Percentiles rank a stretch among this genome's conserved stretches.
Conservation (phyloP, 2,329 filamentous ascomycete species). For the Onygena corvina region DNA sequence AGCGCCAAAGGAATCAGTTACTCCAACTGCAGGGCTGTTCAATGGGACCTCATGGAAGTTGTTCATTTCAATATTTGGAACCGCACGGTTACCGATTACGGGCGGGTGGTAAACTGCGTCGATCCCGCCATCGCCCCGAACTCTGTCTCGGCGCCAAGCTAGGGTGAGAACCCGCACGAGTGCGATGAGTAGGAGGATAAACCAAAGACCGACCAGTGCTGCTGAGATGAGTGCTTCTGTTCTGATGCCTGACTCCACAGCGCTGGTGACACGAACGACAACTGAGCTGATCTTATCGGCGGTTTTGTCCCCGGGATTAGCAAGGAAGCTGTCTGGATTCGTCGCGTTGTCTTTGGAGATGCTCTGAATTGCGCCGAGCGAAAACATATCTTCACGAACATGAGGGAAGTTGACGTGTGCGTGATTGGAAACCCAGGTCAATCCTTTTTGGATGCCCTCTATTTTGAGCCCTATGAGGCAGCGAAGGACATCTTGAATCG, state of each 20-base stretch:
- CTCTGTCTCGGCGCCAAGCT: slow-evolving; percentile 49
- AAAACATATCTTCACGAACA: slow-evolving; percentile 71
- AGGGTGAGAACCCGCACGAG: slow-evolving; percentile 53
- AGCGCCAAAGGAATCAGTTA: slow-evolving; percentile 8
- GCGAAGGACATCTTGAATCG: slow-evolving; percentile 66
- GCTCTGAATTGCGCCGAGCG: slow-evolving; percentile 55
- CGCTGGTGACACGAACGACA: slow-evolving; percentile 55
- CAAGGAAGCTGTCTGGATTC: slow-evolving; percentile 54
- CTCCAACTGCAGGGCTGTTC: slow-evolving; percentile 18
- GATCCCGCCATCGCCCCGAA: slow-evolving; percentile 48
- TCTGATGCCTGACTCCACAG: slow-evolving; percentile 55
- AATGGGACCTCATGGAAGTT: slow-evolving; percentile 32
- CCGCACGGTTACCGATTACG: slow-evolving; percentile 8
- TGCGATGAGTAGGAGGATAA: slow-evolving; percentile 65
- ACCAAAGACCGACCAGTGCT: slow-evolving; percentile 61
- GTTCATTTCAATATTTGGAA: slow-evolving; percentile 15
- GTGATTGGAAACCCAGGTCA: slow-evolving; percentile 89
- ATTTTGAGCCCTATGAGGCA: slow-evolving; percentile 86
- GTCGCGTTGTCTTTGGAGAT: slow-evolving; percentile 43
- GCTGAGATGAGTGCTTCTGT: slow-evolving; percentile 71
- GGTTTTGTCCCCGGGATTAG: slow-evolving; percentile 60
- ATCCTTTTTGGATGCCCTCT: slow-evolving; percentile 65
- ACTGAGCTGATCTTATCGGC: slow-evolving; percentile 72
- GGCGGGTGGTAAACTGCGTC: slow-evolving; percentile 18
- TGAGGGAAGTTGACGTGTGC: slow-evolving; percentile 70